phyloP scores from a whole-genome alignment of 352 stramenopile species.

The Globisporangium lucens region DNA sequence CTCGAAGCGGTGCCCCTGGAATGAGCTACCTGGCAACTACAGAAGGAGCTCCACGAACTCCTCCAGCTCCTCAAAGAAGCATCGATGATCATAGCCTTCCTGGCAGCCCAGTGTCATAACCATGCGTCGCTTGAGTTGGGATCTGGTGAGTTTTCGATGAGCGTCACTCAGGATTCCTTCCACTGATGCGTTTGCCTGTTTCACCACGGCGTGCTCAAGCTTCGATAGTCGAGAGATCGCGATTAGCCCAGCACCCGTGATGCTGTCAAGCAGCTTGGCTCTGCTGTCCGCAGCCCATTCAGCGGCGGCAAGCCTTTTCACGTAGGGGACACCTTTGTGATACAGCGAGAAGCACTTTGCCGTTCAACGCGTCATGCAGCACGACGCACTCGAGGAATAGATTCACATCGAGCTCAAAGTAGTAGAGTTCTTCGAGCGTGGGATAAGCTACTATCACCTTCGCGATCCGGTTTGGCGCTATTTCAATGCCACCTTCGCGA shows the following conservation, averaged over 20 bases:
- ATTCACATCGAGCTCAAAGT: background rate
- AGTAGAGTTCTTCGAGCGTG: slow-evolving; percentile 2
- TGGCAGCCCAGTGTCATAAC: background rate
- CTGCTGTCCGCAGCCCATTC: background rate
- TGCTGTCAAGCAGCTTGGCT: background rate
- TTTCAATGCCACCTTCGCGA: background rate
- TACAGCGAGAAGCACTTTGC: background rate
- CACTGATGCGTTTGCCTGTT: background rate
- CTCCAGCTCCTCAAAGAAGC: background rate
- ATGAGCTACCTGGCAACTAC: background rate
- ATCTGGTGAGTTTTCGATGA: background rate
- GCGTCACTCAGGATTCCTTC: background rate
- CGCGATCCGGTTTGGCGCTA: background rate
- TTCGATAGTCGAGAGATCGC: background rate
- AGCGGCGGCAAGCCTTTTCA: background rate
- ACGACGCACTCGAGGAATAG: background rate
- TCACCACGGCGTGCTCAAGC: background rate
- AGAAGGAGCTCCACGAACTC: slow-evolving; percentile 3
- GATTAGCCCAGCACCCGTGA: background rate
- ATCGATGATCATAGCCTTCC: background rate
- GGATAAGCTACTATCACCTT: background rate
- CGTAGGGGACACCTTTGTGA: background rate
- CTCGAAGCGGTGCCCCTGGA: background rate
- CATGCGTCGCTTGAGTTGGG: background rate
- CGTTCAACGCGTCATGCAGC: background rate